A percentile compares a stretch with the other conserved stretches of the same genome.
Evolutionary conservation across 1,284 basidiomycete genomes (phyloP).

Genomic region (Ceraceosorus guamensis): DNA sequence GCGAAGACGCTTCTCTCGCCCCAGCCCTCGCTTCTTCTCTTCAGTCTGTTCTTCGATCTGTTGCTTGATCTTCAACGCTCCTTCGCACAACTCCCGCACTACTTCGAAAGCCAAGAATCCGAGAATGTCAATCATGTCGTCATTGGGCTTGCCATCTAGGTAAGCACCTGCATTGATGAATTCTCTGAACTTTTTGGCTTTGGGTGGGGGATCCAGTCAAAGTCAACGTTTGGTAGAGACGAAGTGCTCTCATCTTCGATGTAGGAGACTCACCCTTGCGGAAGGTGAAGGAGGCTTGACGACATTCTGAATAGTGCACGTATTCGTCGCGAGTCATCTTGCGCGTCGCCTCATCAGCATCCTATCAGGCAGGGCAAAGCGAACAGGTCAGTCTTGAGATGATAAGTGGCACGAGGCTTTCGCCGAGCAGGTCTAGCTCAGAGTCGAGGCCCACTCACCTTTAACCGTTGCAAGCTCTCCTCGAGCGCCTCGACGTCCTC

Average conservation of each 20-base stretch:
- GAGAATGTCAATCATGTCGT: constrained; percentile 92
- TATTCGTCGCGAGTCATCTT: constrained; percentile 96
- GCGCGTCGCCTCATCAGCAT: constrained; percentile 88
- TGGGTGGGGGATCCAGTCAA: background rate
- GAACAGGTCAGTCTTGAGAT: background rate
- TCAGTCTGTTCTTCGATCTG: constrained; percentile 24
- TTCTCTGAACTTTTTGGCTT: constrained; percentile 88
- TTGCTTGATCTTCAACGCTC: constrained; percentile 35
- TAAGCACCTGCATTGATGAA: constrained; percentile 85
- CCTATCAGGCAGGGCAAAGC: constrained; percentile 10
- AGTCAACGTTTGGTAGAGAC: too few species aligned
- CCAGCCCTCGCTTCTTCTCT: constrained; percentile 5
- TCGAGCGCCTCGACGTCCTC: constrained; percentile 94
- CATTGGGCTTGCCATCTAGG: constrained; percentile 82
- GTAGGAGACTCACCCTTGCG: constrained; percentile 63
- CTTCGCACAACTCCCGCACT: constrained; percentile 79
- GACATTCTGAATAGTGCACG: constrained; percentile 92
- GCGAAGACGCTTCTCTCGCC: background rate
- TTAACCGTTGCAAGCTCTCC: constrained; percentile 74
- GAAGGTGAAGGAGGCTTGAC: constrained; percentile 94
- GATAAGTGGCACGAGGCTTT: background rate
- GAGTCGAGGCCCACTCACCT: constrained; percentile 52
- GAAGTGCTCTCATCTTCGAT: background rate
- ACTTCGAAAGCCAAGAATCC: constrained; percentile 96
- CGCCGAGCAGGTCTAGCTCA: constrained; percentile 2